These are phyloP conservation scores for Plectosphaerella plurivora DNA, from an alignment of 2,329 filamentous ascomycete genomes.

Conservation along the genomic window DNA sequence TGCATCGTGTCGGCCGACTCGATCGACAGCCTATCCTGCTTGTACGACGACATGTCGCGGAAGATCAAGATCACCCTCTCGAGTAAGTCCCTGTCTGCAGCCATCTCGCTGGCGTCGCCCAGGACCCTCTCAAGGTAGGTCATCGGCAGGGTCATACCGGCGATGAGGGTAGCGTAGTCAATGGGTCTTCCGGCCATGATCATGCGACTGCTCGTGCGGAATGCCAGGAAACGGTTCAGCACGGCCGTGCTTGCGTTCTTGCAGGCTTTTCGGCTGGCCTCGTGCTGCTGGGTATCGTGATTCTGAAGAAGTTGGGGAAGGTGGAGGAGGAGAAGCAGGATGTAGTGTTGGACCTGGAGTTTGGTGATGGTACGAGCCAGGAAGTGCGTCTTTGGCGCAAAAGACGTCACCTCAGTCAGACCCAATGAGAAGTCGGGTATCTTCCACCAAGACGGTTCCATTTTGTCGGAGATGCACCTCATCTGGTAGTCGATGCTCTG, in stretches of 20 bases:
- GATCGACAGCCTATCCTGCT: slow-evolving; percentile 33
- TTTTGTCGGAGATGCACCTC: slow-evolving; percentile 29
- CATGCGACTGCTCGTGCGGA: slow-evolving; percentile 26
- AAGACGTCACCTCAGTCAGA: neutral
- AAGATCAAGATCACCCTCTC: neutral
- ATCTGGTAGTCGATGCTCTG: slow-evolving; percentile 42
- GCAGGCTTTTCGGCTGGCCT: slow-evolving; percentile 38
- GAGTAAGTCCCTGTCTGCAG: neutral
- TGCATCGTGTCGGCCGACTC: slow-evolving; percentile 39
- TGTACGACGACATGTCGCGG: slow-evolving; percentile 9
- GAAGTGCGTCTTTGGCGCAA: slow-evolving; percentile 9
- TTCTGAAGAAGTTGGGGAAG: slow-evolving; percentile 47
- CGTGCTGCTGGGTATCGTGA: slow-evolving; percentile 29
- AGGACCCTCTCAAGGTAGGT: slow-evolving; percentile 33
- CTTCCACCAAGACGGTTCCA: slow-evolving; percentile 45
- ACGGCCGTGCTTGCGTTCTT: slow-evolving; percentile 45
- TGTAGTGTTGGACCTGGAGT: slow-evolving; percentile 44
- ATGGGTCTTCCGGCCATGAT: slow-evolving; percentile 26
- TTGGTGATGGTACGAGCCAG: slow-evolving; percentile 16
- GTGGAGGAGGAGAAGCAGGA: slow-evolving; percentile 46
- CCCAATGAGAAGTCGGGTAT: slow-evolving; percentile 14
- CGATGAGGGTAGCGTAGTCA: slow-evolving; percentile 47
- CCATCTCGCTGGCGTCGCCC: neutral
- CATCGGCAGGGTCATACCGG: slow-evolving; percentile 43
- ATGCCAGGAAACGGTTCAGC: slow-evolving; percentile 40